These are phyloP conservation scores for Alternaria panax DNA, from an alignment of 2,329 filamentous ascomycete species.

Conservation along the genomic window DNA sequence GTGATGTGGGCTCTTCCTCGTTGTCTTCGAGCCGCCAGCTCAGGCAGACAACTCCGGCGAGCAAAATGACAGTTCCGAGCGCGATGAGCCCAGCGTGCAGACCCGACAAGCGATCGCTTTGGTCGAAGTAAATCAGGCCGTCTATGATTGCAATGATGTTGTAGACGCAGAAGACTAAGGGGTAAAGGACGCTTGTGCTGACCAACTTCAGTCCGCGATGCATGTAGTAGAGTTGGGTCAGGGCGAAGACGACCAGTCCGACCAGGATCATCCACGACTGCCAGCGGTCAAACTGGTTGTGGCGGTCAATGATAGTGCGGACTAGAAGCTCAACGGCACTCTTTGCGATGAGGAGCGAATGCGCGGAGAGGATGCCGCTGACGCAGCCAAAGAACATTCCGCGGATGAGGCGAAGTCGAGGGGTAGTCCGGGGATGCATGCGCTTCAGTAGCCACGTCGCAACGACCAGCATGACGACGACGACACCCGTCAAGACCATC, in stretches of 20 bases:
- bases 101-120: constrained; percentile 78
- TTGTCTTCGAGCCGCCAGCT: constrained; percentile 90
- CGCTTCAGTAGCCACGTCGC: constrained; percentile 48
- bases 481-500: constrained; percentile 80
- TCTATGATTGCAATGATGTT: constrained; percentile 99
- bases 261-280: constrained; percentile 92
- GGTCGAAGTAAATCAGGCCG: constrained; percentile 94
- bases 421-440: constrained; percentile 56
- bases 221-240: constrained; percentile 93
- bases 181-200: constrained; percentile 94
- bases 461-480: constrained; percentile 74
- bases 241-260: constrained; percentile 78
- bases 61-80: constrained; percentile 82
- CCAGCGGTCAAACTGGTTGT: constrained; percentile 95
- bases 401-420: constrained; percentile 75
- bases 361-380: constrained; percentile 88
- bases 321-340: constrained; percentile 95
- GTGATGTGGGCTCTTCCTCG: constrained; percentile 65
- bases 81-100: constrained; percentile 83
- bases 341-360: constrained; percentile 92
- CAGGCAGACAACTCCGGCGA: constrained; percentile 86
- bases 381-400: constrained; percentile 90
- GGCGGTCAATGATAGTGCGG: constrained; percentile 79
- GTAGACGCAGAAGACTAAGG: constrained; percentile 97
- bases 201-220: constrained; percentile 93